Evolutionary conservation across 1,139 yeast species (phyloP).

Genomic region (Kurtzmaniella quercitrusa): DNA sequence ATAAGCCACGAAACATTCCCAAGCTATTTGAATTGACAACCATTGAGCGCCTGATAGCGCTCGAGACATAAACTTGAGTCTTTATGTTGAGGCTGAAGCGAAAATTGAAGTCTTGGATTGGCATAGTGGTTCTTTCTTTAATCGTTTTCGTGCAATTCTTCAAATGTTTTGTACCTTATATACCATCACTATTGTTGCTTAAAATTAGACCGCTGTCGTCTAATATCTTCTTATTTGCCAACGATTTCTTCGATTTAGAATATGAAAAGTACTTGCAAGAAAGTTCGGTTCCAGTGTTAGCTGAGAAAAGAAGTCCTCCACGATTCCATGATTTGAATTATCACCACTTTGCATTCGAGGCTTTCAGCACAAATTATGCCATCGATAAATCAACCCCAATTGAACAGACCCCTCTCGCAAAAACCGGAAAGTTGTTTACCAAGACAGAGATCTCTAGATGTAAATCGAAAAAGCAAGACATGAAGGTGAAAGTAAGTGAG

Average conservation of each 20-base stretch:
- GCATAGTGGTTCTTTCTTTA: not conserved
- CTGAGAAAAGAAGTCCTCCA: not conserved
- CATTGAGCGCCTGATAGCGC: not conserved
- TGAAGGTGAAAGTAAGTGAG: slow-evolving; percentile 15
- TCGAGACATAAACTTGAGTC: not conserved
- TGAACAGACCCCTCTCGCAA: not conserved
- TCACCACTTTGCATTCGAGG: not conserved
- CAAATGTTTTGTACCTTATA: not conserved
- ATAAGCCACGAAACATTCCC: not conserved
- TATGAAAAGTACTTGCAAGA: not conserved
- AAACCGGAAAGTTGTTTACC: not conserved
- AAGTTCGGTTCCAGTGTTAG: not conserved
- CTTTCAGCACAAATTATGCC: not conserved
- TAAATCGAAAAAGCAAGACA: slow-evolving; percentile 12
- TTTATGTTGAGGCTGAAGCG: not conserved
- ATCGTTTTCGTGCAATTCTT: not conserved
- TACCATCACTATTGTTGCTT: not conserved
- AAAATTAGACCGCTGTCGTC: not conserved
- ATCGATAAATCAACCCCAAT: slow-evolving; percentile 10
- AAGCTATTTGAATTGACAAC: too few species aligned
- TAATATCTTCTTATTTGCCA: not conserved
- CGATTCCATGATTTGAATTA: not conserved
- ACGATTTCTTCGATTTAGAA: not conserved
- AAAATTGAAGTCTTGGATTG: not conserved
- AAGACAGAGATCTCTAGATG: slow-evolving; percentile 5